These are phyloP conservation scores for Populus euphratica DNA, from an alignment of 345 rosid species.

Conservation along the genomic window DNA sequence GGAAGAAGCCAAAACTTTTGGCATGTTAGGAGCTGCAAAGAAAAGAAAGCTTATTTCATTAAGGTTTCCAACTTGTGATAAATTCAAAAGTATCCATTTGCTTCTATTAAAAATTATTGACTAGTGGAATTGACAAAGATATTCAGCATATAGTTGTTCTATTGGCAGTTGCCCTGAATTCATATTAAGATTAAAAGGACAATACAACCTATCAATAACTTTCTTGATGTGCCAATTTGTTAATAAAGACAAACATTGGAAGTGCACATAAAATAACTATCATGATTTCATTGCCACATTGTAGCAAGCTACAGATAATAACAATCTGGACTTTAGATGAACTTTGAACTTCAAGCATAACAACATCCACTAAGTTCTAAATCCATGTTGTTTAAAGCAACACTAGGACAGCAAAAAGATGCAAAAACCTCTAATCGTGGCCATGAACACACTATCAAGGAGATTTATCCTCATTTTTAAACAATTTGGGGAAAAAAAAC, in stretches of 20 bases:
- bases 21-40: constrained; percentile 15
- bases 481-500: neutral
- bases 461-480: neutral
- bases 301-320: neutral
- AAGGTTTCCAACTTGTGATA: neutral
- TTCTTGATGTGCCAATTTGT: neutral
- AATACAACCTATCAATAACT: neutral
- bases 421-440: neutral
- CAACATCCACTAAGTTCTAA: neutral
- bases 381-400: neutral
- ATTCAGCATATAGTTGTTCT: neutral
- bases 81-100: neutral
- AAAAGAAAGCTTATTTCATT: neutral
- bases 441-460: neutral
- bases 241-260: neutral
- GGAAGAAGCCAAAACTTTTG: constrained; percentile 15
- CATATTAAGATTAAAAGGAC: neutral
- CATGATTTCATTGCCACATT: neutral
- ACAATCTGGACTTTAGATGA: neutral
- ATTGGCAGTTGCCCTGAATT: neutral
- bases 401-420: neutral
- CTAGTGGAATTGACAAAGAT: neutral
- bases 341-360: neutral
- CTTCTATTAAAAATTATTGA: neutral
- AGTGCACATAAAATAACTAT: neutral